These are phyloP conservation scores for Diplocarpon rosae DNA, from an alignment of 2,329 filamentous ascomycete species.

Conservation along the genomic window DNA sequence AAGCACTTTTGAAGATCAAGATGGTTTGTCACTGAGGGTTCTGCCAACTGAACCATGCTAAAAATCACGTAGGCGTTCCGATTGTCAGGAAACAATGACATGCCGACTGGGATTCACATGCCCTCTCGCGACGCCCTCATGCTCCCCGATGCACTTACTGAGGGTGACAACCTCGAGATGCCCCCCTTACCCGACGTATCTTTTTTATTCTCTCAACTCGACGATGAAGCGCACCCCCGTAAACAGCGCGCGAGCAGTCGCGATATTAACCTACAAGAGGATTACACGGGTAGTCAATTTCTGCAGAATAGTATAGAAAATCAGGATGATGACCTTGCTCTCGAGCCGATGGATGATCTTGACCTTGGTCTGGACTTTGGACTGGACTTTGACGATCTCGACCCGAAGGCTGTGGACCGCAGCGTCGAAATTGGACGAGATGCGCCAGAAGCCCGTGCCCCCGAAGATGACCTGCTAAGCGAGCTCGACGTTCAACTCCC, in stretches of 20 bases:
- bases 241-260: constrained; percentile 47
- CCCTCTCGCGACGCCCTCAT: constrained; percentile 79
- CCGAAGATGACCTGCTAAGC: constrained; percentile 57
- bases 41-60: constrained; percentile 22
- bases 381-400: constrained; percentile 37
- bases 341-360: constrained; percentile 49
- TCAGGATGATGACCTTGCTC: constrained; percentile 40
- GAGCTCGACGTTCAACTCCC: constrained; percentile 49
- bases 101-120: constrained; percentile 71
- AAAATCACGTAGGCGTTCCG: constrained; percentile 65
- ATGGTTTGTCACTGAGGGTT: constrained; percentile 54
- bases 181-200: constrained; percentile 83
- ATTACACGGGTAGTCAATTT: constrained; percentile 68
- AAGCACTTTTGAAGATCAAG: constrained; percentile 95
- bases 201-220: constrained; percentile 67
- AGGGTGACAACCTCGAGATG: constrained; percentile 67
- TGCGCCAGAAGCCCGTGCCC: constrained; percentile 54
- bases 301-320: constrained; percentile 51
- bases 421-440: constrained; percentile 89
- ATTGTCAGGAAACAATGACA: constrained; percentile 86
- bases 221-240: constrained; percentile 47
- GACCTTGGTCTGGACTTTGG: constrained; percentile 67
- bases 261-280: constrained; percentile 59
- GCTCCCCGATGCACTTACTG: constrained; percentile 84
- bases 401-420: constrained; percentile 33